Evolutionary conservation across 2,329 filamentous ascomycete genomes (phyloP).

Genomic region (Aureobasidium melanogenum): DNA sequence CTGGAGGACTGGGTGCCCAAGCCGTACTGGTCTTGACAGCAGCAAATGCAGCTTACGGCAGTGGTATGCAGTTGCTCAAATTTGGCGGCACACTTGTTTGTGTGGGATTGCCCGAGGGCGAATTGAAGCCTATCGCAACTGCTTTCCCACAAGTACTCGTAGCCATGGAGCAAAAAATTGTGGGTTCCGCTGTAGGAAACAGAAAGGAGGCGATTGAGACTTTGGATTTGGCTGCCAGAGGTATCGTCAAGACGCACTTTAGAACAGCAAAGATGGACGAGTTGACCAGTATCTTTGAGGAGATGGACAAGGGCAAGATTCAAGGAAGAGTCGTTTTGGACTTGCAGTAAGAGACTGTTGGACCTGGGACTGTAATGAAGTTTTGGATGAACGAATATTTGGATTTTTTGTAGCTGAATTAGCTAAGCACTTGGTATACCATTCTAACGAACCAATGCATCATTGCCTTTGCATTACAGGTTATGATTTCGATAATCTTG

Average conservation of each 20-base stretch:
- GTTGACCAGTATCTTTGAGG: slow-evolving; percentile 36
- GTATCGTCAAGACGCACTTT: slow-evolving; percentile 41
- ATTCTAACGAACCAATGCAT: not conserved
- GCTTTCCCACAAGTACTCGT: slow-evolving; percentile 34
- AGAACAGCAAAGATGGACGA: slow-evolving; percentile 39
- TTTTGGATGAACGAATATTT: not conserved
- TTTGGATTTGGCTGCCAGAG: slow-evolving; percentile 36
- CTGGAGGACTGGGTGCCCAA: slow-evolving; percentile 50
- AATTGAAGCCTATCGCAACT: slow-evolving; percentile 35
- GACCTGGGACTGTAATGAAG: not conserved
- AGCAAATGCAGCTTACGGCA: slow-evolving; percentile 38
- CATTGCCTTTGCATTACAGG: not conserved
- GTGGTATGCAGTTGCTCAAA: slow-evolving; percentile 31
- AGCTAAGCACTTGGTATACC: not conserved
- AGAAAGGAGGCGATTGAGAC: slow-evolving; percentile 42
- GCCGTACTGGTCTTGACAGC: slow-evolving; percentile 49
- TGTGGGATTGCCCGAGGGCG: slow-evolving; percentile 41
- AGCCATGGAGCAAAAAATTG: slow-evolving; percentile 34
- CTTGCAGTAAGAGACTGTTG: slow-evolving; percentile 17
- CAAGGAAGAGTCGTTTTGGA: slow-evolving; percentile 41
- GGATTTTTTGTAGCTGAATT: not conserved
- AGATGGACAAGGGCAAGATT: slow-evolving; percentile 38
- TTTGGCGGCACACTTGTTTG: slow-evolving; percentile 38
- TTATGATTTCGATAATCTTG: not conserved
- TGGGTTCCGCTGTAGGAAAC: slow-evolving; percentile 39